Base-by-base conservation (phyloP, 2,329 filamentous ascomycete species). In the Nemania abortiva region DNA sequence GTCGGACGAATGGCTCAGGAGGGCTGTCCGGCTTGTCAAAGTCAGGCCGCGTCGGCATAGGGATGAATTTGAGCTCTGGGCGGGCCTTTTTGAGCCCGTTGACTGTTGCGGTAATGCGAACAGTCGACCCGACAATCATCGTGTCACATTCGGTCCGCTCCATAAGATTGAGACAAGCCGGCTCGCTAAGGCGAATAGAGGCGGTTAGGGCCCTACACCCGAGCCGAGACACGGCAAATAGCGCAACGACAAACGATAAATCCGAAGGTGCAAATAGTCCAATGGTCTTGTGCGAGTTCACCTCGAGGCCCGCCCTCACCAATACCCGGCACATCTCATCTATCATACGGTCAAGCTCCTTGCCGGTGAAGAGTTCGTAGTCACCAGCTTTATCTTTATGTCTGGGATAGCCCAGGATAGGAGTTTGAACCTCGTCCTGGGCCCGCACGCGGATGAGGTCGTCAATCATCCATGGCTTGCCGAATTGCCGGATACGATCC, bases 201-300 rank as follows among this genome's bases (percentile, higher is more conserved):
- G 84, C 74, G 63, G 80, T 81, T 75, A 85, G 78, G 6, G 81
- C 77, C 13, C 79, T 81, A 64, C 82, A 84, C 29, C 83, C 83
- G 5, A 84, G 70, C n/a, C 82, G 78, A 64, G 80, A 82, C 9
- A 85, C 74, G 10, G 82, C 83, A 59, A 84, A 83, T 55, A 84
- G 79, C 6, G 80, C 79, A 62, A 83, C 70, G 7, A 83, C 77
- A 75, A 81, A 84, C 15, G 79, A 78, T 4, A 84, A 72, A 58
- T 84, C 80, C 0, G 83, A 84, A 11, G 76, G 73, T 0, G 81
- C 81, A 42, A 84, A 78, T 3, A 84, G 74, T 2, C 81, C 81
- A 5, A 84, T 76, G 2, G 79, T 77, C 70, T 74, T 76, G 50
- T 63, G 65, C 20, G 71, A 76, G 66, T 79, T 78, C 24, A 77